A percentile compares a stretch with the other conserved stretches of the same genome.
These are phyloP conservation scores for Amanita pallidorosea DNA, from an alignment of 768 basidiomycete genomes.

Conservation along the genomic window DNA sequence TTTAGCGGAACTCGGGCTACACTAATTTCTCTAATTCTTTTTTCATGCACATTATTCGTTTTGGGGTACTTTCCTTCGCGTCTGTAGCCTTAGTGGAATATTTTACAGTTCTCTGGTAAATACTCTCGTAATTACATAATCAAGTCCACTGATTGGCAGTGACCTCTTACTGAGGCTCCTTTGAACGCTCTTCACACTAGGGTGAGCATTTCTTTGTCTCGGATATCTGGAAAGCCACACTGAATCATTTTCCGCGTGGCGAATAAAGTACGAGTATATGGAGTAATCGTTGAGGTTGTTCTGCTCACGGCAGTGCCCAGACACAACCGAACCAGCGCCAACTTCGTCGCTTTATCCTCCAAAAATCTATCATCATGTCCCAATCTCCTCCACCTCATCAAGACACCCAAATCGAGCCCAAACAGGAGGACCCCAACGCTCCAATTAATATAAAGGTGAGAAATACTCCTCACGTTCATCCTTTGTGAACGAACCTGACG, in stretches of 20 bases:
- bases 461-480: background rate
- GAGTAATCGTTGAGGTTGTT: background rate
- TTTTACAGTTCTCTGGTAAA: background rate
- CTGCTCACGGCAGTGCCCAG: background rate
- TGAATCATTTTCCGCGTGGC: background rate
- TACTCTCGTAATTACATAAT: constrained; percentile 1
- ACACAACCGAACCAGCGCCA: background rate
- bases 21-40: background rate
- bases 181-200: background rate
- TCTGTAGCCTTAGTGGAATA: background rate
- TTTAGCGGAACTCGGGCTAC: background rate
- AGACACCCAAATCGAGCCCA: constrained; percentile 25
- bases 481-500: background rate
- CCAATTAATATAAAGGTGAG: constrained; percentile 74
- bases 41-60: background rate
- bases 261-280: background rate
- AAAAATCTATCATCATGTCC: constrained; percentile 30
- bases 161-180: background rate
- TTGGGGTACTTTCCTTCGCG: background rate
- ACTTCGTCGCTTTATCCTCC: background rate
- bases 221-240: background rate
- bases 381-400: constrained; percentile 32
- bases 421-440: constrained; percentile 46
- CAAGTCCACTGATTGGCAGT: background rate
- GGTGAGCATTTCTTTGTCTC: background rate